Percentiles rank a stretch among this genome's conserved stretches.
These are phyloP conservation scores for Nemania sp. DNA, from an alignment of 2,329 filamentous ascomycete genomes.

Conservation along the genomic window DNA sequence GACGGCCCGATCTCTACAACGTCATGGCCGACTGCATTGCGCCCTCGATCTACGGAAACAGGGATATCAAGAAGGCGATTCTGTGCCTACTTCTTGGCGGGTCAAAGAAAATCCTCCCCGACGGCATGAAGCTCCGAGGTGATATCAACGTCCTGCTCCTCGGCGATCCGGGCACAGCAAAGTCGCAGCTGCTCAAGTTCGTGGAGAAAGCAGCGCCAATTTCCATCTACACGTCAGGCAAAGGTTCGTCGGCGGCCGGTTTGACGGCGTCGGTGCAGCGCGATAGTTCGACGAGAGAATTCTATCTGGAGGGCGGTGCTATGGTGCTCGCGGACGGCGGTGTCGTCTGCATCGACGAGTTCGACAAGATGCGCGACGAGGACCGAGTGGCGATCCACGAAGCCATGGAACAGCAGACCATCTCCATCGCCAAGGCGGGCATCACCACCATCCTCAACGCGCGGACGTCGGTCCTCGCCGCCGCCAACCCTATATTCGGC, in stretches of 20 bases:
- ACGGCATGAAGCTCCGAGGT: slow-evolving; percentile 96
- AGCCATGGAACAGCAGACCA: slow-evolving; percentile 99
- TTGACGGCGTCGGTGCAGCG: slow-evolving; percentile 95
- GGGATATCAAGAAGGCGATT: slow-evolving; percentile 96
- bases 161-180: slow-evolving; percentile 96
- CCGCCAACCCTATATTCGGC: slow-evolving; percentile 96
- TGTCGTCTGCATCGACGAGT: slow-evolving; percentile 98
- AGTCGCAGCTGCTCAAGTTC: slow-evolving; percentile 96
- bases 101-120: slow-evolving; percentile 95
- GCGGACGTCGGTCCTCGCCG: slow-evolving; percentile 90
- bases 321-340: slow-evolving; percentile 98
- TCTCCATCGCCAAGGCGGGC: slow-evolving; percentile 97
- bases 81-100: slow-evolving; percentile 91
- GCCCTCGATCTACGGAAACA: slow-evolving; percentile 95
- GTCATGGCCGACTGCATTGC: slow-evolving; percentile 91
- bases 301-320: slow-evolving; percentile 96
- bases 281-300: slow-evolving; percentile 88
- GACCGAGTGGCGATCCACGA: slow-evolving; percentile 98
- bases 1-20: slow-evolving; percentile 89
- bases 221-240: slow-evolving; percentile 97
- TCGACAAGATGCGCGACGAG: slow-evolving; percentile 99
- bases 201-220: slow-evolving; percentile 96
- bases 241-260: slow-evolving; percentile 96
- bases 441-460: slow-evolving; percentile 98
- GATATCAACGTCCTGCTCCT: slow-evolving; percentile 97